These are phyloP conservation scores for Ophiostoma pallidulum DNA, from an alignment of 2,329 filamentous ascomycete genomes.

Conservation along the genomic window DNA sequence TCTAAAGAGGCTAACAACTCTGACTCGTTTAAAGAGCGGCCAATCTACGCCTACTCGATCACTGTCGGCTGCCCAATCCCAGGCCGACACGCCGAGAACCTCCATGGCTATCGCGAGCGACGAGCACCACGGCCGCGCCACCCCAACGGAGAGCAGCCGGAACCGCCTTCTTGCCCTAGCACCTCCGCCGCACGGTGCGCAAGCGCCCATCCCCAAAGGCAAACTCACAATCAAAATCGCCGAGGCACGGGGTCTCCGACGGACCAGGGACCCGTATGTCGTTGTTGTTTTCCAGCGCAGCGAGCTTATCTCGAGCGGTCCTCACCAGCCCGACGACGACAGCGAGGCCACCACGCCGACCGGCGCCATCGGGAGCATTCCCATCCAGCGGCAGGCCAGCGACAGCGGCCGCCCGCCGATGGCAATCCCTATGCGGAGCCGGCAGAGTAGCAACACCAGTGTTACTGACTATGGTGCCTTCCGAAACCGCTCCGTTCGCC, in stretches of 20 bases:
- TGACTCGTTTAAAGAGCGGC: constrained; percentile 75
- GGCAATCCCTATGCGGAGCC: constrained; percentile 93
- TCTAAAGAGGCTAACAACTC: constrained; percentile 83
- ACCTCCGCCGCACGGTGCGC: constrained; percentile 43
- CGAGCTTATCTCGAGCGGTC: constrained; percentile 86
- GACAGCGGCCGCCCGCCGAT: constrained; percentile 73
- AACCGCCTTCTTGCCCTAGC: constrained; percentile 45
- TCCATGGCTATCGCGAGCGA: constrained; percentile 19
- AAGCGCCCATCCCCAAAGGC: constrained; percentile 66
- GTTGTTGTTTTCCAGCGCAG: constrained; percentile 95
- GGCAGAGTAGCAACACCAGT: constrained; percentile 93
- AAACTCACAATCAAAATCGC: constrained; percentile 84
- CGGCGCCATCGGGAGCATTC: constrained; percentile 38
- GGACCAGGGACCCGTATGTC: constrained; percentile 83
- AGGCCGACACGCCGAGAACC: constrained; percentile 28
- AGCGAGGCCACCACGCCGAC: constrained; percentile 38
- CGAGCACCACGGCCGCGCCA: constrained; percentile 6
- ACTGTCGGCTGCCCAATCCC: constrained; percentile 55
- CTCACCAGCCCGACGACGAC: constrained; percentile 53
- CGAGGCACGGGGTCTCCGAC: constrained; percentile 73
- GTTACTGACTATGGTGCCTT: constrained; percentile 55
- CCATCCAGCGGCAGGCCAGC: constrained; percentile 60
- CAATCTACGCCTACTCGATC: constrained; percentile 84
- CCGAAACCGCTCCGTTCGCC: constrained; percentile 47
- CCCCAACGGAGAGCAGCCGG: constrained; percentile 25